Base-by-base conservation (phyloP, 352 stramenopile species). In the Phytopythium litorale region DNA sequence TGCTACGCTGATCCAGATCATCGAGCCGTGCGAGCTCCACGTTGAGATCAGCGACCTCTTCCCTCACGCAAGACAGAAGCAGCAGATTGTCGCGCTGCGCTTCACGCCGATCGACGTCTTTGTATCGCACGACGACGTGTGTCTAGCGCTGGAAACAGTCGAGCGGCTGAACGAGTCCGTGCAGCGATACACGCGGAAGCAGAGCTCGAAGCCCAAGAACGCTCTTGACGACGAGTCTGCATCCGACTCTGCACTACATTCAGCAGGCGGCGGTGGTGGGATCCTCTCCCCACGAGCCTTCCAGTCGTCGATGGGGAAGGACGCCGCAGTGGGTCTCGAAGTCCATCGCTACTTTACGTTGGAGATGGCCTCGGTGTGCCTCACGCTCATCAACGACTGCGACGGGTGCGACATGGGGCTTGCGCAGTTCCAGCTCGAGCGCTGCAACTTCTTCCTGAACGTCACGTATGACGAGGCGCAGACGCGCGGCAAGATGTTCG, bases 371-470 rank as follows among this genome's bases (percentile, higher is more conserved):
- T 81, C 78, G 6, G 79, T 94, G 63, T 74, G 70, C 30, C 58
- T 95, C 50, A 93, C 84, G 1, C 51, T 95, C 21, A 92, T 95
- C 57, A 95, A 95, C 46, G 86, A 95, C 65, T 93, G 86, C 60
- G 84, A 92, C 37, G 84, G 83, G 9, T 93, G 86, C 60, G 86
- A 95, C 66, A 95, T 95, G 84, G 84, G 84, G 3, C 79, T 95
- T 13, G 65, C 84, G 13, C 86, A 95, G 58, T 63, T 93, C 35
- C 76, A 88, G 37, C 78, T 92, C 28, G 76, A 88, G 63, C 77
- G 74, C 19, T 89, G 81, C 42, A 79, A 91, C 46, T 49, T 87
- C 12, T 94, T 94, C 45, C 49, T 92, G 54, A 95, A 95, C 59
- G 68, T 84, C 18, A 92, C 76, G 18, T 80, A 86, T 62, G 55